A percentile compares a stretch with the other conserved stretches of the same genome.
These are phyloP conservation scores for Lizanozyma gosingica DNA, from an alignment of 1,139 yeast species.

Conservation along the genomic window DNA sequence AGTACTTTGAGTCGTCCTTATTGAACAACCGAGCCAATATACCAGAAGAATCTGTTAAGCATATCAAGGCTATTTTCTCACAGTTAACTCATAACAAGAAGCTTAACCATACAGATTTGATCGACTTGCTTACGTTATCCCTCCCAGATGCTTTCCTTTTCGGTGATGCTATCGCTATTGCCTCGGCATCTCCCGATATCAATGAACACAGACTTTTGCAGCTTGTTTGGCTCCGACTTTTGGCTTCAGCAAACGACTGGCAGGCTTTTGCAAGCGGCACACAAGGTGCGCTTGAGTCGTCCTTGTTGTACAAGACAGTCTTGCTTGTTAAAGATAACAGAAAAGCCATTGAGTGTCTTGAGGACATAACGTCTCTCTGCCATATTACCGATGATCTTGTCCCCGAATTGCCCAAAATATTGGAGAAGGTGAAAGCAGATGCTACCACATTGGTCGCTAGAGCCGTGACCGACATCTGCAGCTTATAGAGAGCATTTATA, in stretches of 20 bases:
- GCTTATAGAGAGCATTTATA: no score
- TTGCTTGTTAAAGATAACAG: background rate
- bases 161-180: background rate
- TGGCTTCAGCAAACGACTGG: background rate
- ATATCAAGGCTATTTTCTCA: background rate
- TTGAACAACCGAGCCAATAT: background rate
- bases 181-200: background rate
- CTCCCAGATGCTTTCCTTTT: background rate
- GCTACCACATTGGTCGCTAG: no score
- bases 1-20: background rate
- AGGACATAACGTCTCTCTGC: background rate
- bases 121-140: background rate
- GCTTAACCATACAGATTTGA: background rate
- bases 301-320: background rate
- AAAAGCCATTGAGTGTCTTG: background rate
- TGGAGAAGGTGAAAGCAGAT: background rate
- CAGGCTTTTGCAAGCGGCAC: no score
- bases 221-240: background rate
- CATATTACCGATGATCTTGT: background rate
- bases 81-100: background rate
- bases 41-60: background rate
- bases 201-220: background rate
- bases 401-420: background rate
- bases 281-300: background rate
- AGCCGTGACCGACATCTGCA: no score